Evolutionary conservation across 805 yeast genomes (phyloP).

Genomic region (Debaryomyces castellii): DNA sequence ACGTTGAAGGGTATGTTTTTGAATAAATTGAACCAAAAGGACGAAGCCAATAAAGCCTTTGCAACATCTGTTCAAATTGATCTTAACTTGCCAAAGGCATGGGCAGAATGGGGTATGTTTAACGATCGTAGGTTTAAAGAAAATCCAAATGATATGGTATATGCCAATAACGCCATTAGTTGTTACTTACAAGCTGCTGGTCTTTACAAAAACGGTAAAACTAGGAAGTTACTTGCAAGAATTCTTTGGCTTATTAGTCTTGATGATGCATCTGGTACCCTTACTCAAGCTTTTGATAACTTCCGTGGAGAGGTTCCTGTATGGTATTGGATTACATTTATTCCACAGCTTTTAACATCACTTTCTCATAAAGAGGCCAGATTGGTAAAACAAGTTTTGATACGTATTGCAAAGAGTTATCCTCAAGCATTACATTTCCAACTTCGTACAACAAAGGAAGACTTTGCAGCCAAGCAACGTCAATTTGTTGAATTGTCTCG

Average conservation of each 20-base stretch:
- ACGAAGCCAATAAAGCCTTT: conserved; percentile 96
- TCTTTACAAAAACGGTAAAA: conserved; percentile 86
- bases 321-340: conserved; percentile 98
- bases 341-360: conserved; percentile 89
- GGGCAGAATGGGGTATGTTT: conserved; percentile 99
- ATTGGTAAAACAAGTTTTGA: conserved; percentile 82
- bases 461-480: conserved; percentile 80
- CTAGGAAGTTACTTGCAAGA: conserved; percentile 83
- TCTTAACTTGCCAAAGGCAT: conserved; percentile 90
- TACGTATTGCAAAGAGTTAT: conserved; percentile 90
- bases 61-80: conserved; percentile 98
- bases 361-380: conserved; percentile 89
- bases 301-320: conserved; percentile 96
- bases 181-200: conserved; percentile 98
- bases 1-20: conserved; percentile 97
- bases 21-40: conserved; percentile 84
- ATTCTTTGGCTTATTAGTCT: conserved; percentile 90
- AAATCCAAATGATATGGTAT: conserved; percentile 73
- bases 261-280: conserved; percentile 79
- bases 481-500: conserved; percentile 51
- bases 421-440: conserved; percentile 98
- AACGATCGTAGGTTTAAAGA: conserved; percentile 87
- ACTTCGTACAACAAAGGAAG: conserved; percentile 91
- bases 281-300: conserved; percentile 84
- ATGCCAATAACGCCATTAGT: conserved; percentile 91